These are phyloP conservation scores for Gynandropsis gynandra DNA, from an alignment of 345 rosid genomes.

Conservation along the genomic window DNA sequence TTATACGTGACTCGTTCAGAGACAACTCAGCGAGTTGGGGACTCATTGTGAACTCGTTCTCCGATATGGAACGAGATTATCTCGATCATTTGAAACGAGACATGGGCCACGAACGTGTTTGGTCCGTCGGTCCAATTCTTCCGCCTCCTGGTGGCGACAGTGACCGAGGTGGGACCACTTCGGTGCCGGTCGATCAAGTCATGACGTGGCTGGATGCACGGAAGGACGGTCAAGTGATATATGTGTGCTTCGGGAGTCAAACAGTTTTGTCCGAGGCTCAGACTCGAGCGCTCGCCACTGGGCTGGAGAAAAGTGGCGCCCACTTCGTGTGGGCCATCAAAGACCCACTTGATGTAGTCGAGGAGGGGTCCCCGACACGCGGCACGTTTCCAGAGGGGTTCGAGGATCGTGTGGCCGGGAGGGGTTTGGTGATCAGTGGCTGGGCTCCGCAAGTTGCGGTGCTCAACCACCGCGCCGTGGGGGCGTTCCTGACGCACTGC, in stretches of 20 bases:
- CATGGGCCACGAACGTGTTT: conserved; percentile 33
- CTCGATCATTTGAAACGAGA: conserved; percentile 33
- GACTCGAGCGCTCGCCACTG: conserved; percentile 34
- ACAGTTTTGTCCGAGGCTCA: conserved; percentile 37
- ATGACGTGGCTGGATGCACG: conserved; percentile 51
- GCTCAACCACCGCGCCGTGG: conserved; percentile 43
- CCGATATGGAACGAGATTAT: conserved; percentile 35
- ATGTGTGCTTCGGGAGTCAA: conserved; percentile 73
- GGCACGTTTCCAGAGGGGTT: conserved; percentile 27
- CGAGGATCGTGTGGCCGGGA: conserved; percentile 44
- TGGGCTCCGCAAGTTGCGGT: conserved; percentile 54
- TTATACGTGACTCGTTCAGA: conserved; percentile 23
- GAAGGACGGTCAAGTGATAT: conserved; percentile 42
- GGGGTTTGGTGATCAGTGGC: conserved; percentile 40
- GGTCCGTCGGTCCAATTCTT: conserved; percentile 55
- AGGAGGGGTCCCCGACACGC: conserved; percentile 3
- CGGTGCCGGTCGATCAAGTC: conserved; percentile 25
- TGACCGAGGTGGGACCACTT: conserved; percentile 46
- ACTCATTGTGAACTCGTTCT: conserved; percentile 39
- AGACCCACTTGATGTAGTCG: conserved; percentile 22
- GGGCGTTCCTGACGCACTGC: conserved; percentile 55
- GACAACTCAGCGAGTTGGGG: conserved; percentile 44
- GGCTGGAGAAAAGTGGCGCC: conserved; percentile 42
- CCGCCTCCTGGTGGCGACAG: conserved; percentile 7
- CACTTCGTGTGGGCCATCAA: conserved; percentile 45